These are phyloP conservation scores for Auriscalpium orientale DNA, from an alignment of 768 basidiomycete genomes.

Conservation along the genomic window DNA sequence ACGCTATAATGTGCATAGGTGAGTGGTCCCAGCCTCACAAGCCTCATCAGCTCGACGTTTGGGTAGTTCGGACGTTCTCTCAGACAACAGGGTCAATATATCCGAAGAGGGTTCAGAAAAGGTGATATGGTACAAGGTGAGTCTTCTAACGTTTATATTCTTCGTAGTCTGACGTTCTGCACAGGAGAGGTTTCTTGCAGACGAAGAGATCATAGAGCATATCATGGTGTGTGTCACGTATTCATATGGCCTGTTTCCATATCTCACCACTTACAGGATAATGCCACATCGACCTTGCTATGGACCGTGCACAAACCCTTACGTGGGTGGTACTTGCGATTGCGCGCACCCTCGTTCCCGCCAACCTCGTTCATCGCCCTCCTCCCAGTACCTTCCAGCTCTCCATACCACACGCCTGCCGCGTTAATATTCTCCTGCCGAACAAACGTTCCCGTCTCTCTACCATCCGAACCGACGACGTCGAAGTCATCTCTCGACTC, in stretches of 20 bases:
- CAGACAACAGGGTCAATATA: conserved; percentile 61
- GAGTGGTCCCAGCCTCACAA: not conserved
- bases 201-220: conserved; percentile 71
- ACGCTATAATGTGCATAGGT: not conserved
- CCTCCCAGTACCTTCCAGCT: conserved; percentile 24
- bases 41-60: not conserved
- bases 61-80: conserved; percentile 66
- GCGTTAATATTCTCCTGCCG: conserved; percentile 30
- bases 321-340: conserved; percentile 79
- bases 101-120: conserved; percentile 46
- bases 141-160: conserved; percentile 6
- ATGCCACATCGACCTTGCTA: conserved; percentile 51
- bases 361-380: conserved; percentile 34
- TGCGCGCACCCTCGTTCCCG: conserved; percentile 65
- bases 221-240: conserved; percentile 45
- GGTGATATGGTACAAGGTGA: conserved; percentile 71
- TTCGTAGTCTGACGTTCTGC: conserved; percentile 9
- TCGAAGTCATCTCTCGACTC: conserved; percentile 20
- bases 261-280: conserved; percentile 39
- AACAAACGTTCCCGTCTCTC: conserved; percentile 17
- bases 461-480: not conserved
- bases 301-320: conserved; percentile 79
- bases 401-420: conserved; percentile 23
- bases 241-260: not conserved
- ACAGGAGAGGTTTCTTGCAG: conserved; percentile 66